Evolutionary conservation across 441 rosid species (phyloP).

Genomic region (Adansonia rubrostipa): DNA sequence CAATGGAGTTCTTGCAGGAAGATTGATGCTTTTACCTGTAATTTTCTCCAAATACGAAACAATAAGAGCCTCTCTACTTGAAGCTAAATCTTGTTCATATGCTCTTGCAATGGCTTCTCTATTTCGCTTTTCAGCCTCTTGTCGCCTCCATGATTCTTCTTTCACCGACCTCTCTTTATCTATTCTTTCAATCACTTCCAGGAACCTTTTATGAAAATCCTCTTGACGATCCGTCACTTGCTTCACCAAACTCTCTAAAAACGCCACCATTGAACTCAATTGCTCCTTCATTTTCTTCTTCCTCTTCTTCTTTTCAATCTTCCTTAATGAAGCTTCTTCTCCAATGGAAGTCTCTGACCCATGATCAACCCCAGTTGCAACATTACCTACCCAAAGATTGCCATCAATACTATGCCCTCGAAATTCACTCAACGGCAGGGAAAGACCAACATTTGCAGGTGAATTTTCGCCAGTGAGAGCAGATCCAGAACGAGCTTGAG

Average conservation of each 20-base stretch:
- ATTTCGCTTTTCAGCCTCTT: conserved; percentile 38
- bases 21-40: conserved; percentile 42
- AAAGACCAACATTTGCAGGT: conserved; percentile 26
- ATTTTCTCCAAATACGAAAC: conserved; percentile 46
- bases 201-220: conserved; percentile 40
- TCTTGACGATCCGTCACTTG: conserved; percentile 56
- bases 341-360: conserved; percentile 21
- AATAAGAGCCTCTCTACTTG: conserved; percentile 47
- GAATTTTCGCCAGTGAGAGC: conserved; percentile 43
- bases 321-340: conserved; percentile 38
- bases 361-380: conserved; percentile 32
- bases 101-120: conserved; percentile 46
- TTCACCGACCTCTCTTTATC: conserved; percentile 41
- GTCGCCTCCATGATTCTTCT: conserved; percentile 46
- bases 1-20: conserved; percentile 29
- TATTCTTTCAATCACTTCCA: conserved; percentile 50
- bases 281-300: conserved; percentile 43
- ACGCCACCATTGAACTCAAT: conserved; percentile 29
- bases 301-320: conserved; percentile 37
- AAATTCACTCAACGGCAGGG: conserved; percentile 19
- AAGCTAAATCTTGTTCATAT: conserved; percentile 43
- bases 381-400: conserved; percentile 9
- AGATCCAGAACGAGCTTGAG: conserved; percentile 43
- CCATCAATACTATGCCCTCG: conserved; percentile 25
- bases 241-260: conserved; percentile 45